A percentile compares a stretch with the other conserved stretches of the same genome.
phyloP scores from a whole-genome alignment of 2,329 filamentous ascomycete genomes.

The Colletotrichum sp. region DNA sequence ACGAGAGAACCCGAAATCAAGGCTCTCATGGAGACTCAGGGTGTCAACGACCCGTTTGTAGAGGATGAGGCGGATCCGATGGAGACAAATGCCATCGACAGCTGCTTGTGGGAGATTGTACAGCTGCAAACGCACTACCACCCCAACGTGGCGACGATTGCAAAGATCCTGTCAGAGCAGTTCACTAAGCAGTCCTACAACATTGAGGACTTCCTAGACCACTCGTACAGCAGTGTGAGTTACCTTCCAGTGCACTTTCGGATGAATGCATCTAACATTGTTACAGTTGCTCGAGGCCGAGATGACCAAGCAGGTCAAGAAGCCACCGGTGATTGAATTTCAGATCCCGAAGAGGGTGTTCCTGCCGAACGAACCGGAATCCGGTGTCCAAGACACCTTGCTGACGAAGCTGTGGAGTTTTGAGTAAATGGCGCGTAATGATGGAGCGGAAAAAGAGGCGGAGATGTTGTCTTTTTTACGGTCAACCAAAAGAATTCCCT shows the following conservation, averaged over 20 bases:
- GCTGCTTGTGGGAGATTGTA: constrained; percentile 92
- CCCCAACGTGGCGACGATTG: constrained; percentile 92
- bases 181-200: constrained; percentile 97
- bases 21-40: constrained; percentile 64
- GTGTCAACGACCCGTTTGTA: constrained; percentile 76
- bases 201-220: constrained; percentile 96
- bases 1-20: constrained; percentile 62
- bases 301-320: constrained; percentile 82
- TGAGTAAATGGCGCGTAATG: constrained; percentile 20
- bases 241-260: constrained; percentile 53
- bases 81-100: constrained; percentile 86
- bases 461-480: background rate
- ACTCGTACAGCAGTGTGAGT: constrained; percentile 83
- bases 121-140: constrained; percentile 93
- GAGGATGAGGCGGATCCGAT: constrained; percentile 80
- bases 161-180: constrained; percentile 93
- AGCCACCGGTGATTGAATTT: constrained; percentile 87
- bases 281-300: constrained; percentile 81
- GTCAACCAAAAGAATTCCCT: background rate
- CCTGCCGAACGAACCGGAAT: constrained; percentile 52
- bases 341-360: constrained; percentile 91
- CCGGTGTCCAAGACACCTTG: constrained; percentile 56
- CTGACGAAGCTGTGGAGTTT: constrained; percentile 69
- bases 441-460: background rate
- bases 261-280: constrained; percentile 33